Conservation (phyloP, 140 eudicot genomes). For the Bidens hawaiensis region DNA sequence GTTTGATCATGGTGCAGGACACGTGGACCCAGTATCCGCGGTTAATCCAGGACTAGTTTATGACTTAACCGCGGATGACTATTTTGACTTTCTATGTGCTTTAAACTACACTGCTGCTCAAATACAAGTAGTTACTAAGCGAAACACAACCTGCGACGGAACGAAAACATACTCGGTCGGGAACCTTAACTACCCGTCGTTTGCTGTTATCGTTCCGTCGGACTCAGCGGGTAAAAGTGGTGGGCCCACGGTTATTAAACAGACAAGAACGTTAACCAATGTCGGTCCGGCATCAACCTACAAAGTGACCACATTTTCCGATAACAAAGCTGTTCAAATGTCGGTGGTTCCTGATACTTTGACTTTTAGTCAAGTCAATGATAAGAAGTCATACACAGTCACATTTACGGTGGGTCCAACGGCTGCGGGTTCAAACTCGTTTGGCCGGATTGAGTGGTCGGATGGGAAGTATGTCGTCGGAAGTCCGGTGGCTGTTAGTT, state of each 20-base stretch:
- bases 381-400: slow-evolving; percentile 72
- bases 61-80: slow-evolving; percentile 56
- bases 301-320: slow-evolving; percentile 48
- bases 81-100: slow-evolving; percentile 73
- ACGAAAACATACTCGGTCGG: slow-evolving; percentile 42
- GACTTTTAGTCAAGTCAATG: slow-evolving; percentile 47
- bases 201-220: slow-evolving; percentile 52
- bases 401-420: slow-evolving; percentile 51
- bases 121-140: slow-evolving; percentile 45
- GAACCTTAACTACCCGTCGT: slow-evolving; percentile 83
- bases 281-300: slow-evolving; percentile 73
- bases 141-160: slow-evolving; percentile 65
- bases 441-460: slow-evolving; percentile 92
- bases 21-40: slow-evolving; percentile 90
- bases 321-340: slow-evolving; percentile 42
- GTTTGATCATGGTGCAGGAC: slow-evolving; percentile 95
- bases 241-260: slow-evolving; percentile 48
- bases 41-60: slow-evolving; percentile 86
- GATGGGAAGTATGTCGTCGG: slow-evolving; percentile 79
- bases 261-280: slow-evolving; percentile 76
- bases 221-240: slow-evolving; percentile 28
- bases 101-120: slow-evolving; percentile 66
- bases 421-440: slow-evolving; percentile 52
- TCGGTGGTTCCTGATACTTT: slow-evolving; percentile 60
- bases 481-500: slow-evolving; percentile 86